Evolutionary conservation across 2,329 filamentous ascomycete genomes (phyloP).

Genomic region (Paecilomyces sp.): DNA sequence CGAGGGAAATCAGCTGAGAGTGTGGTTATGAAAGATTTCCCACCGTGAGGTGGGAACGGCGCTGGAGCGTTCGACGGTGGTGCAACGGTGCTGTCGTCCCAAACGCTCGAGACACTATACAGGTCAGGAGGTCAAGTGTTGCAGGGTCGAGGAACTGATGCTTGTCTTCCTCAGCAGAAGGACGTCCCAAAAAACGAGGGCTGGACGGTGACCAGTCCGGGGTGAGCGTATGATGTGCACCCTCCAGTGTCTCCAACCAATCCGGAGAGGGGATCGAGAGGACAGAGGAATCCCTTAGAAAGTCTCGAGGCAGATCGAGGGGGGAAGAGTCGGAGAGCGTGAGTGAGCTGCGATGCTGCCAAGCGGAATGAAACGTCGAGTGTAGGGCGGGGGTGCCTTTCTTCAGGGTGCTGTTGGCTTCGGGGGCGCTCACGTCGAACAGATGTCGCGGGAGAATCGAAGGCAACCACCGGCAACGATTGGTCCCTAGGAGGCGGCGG

Average conservation of each 20-base stretch:
- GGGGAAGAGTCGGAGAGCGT: not conserved
- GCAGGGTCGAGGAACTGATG: not conserved
- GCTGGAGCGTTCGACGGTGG: slow-evolving; percentile 3
- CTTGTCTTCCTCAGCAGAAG: not conserved
- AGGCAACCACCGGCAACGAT: not conserved
- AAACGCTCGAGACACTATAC: slow-evolving; percentile 3
- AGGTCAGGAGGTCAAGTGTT: slow-evolving; percentile 8
- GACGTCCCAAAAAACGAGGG: not conserved
- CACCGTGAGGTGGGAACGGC: slow-evolving; percentile 20
- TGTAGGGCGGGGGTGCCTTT: slow-evolving; percentile 6
- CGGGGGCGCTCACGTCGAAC: not conserved
- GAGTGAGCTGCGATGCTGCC: not conserved
- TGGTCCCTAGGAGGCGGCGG: not conserved
- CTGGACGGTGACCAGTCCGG: not conserved
- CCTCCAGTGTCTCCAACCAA: not conserved
- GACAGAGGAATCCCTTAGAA: not conserved
- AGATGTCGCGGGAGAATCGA: not conserved
- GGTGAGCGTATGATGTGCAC: not conserved
- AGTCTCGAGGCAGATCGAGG: not conserved
- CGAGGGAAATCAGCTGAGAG: slow-evolving; percentile 13
- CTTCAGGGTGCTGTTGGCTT: not conserved
- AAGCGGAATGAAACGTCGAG: slow-evolving; percentile 12
- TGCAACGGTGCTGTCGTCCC: slow-evolving; percentile 3
- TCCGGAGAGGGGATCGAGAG: not conserved
- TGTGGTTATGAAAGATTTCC: slow-evolving; percentile 27